Conservation (phyloP, 2,329 filamentous ascomycete species). For the Apiospora koreana region DNA sequence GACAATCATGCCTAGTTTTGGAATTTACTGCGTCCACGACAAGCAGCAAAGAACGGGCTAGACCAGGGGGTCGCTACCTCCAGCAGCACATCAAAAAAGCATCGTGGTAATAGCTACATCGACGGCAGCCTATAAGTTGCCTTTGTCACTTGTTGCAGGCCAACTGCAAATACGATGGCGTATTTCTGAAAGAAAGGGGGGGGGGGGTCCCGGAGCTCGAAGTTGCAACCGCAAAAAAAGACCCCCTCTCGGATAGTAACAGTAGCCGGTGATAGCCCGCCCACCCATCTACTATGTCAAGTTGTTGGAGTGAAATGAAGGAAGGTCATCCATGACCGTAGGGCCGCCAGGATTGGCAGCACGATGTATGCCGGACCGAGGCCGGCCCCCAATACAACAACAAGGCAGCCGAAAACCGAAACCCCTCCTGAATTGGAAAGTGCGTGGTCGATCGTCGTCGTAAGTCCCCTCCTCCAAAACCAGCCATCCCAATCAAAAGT, state of each 20-base stretch:
- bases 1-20: not conserved
- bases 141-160: not conserved
- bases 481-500: too few species aligned
- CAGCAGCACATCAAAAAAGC: not conserved
- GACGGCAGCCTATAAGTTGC: not conserved
- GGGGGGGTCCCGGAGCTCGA: not conserved
- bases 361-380: not conserved
- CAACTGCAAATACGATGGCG: not conserved
- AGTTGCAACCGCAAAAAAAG: not conserved
- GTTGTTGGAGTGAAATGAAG: not conserved
- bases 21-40: constrained; percentile 1
- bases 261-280: not conserved
- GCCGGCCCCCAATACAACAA: not conserved
- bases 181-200: not conserved
- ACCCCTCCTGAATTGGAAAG: not conserved
- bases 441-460: not conserved
- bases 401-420: not conserved
- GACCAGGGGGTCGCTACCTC: not conserved
- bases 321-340: not conserved
- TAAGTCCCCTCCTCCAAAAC: too few species aligned
- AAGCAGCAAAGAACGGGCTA: not conserved
- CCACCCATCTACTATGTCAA: not conserved
- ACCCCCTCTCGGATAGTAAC: not conserved
- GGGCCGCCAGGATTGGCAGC: not conserved
- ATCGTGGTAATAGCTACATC: not conserved